A percentile compares a stretch with the other conserved stretches of the same genome.
Conservation (phyloP, 306 rosid species). For the Luffa acutangula region DNA sequence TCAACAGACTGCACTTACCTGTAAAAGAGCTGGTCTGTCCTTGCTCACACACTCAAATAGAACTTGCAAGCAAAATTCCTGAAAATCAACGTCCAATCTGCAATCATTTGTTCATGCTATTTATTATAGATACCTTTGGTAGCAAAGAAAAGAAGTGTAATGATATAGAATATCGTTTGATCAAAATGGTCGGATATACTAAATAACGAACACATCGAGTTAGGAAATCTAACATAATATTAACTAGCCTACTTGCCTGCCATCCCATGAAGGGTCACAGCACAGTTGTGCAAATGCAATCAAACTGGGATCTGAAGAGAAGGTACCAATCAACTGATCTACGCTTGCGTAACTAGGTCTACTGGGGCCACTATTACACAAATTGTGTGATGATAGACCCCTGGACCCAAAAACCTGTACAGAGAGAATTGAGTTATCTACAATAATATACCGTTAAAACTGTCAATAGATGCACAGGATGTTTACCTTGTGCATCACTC, state of each 20-base stretch:
- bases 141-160: not conserved
- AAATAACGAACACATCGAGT: not conserved
- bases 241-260: conserved; percentile 34
- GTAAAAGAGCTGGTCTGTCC: conserved; percentile 93
- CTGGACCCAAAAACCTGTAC: conserved; percentile 82
- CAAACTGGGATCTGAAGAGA: conserved; percentile 97
- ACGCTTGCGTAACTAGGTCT: conserved; percentile 67
- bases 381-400: conserved; percentile 39
- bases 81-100: conserved; percentile 86
- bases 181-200: not conserved
- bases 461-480: not conserved
- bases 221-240: not conserved
- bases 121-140: conserved; percentile 1
- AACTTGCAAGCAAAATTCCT: conserved; percentile 98
- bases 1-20: conserved; percentile 33
- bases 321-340: conserved; percentile 87
- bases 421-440: conserved; percentile 14
- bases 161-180: not conserved
- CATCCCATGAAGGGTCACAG: conserved; percentile 77
- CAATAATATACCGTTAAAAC: not conserved
- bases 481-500: conserved; percentile 97
- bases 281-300: conserved; percentile 94
- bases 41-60: conserved; percentile 96
- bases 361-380: conserved; percentile 18
- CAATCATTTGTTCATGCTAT: conserved; percentile 11